phyloP scores from a whole-genome alignment of 202 grass and related monocot genomes.

The Zoysia matrella region DNA sequence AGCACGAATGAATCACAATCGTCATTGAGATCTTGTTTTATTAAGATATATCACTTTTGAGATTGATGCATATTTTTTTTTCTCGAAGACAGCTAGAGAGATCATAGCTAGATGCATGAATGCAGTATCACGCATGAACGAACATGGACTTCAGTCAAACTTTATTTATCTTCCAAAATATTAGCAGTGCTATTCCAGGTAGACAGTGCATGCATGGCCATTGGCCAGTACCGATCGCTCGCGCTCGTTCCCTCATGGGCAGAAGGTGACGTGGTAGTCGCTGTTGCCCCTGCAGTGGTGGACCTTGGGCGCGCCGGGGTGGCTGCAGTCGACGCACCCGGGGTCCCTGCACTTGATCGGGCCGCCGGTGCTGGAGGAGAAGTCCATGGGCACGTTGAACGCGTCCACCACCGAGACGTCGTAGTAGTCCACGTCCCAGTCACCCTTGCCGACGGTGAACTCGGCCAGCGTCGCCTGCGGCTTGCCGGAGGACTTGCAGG shows the following conservation, averaged over 20 bases:
- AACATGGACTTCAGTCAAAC: background rate
- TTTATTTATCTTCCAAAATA: background rate
- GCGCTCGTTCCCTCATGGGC: too few species aligned
- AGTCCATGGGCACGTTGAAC: slow-evolving; percentile 59
- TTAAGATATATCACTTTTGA: background rate
- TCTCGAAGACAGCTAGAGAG: background rate
- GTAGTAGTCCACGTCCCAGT: background rate
- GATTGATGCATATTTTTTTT: background rate
- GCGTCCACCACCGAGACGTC: slow-evolving; percentile 65
- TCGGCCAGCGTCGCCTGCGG: slow-evolving; percentile 56
- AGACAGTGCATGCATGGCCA: background rate
- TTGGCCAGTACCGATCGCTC: too few species aligned
- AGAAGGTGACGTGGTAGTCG: too few species aligned
- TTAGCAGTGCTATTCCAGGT: background rate
- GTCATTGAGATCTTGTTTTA: background rate
- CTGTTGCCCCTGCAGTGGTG: slow-evolving; percentile 3
- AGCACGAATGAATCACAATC: background rate
- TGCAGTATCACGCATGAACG: background rate
- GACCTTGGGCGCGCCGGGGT: slow-evolving; percentile 11
- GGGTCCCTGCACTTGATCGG: background rate
- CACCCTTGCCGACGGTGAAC: slow-evolving; percentile 35
- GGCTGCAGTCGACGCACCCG: slow-evolving; percentile 38
- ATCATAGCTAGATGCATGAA: background rate
- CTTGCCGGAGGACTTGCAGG: slow-evolving; percentile 41
- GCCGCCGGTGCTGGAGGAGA: slow-evolving; percentile 28